Base-by-base conservation (phyloP, 495 filamentous ascomycete genomes). In the Neurospora intermedia region DNA sequence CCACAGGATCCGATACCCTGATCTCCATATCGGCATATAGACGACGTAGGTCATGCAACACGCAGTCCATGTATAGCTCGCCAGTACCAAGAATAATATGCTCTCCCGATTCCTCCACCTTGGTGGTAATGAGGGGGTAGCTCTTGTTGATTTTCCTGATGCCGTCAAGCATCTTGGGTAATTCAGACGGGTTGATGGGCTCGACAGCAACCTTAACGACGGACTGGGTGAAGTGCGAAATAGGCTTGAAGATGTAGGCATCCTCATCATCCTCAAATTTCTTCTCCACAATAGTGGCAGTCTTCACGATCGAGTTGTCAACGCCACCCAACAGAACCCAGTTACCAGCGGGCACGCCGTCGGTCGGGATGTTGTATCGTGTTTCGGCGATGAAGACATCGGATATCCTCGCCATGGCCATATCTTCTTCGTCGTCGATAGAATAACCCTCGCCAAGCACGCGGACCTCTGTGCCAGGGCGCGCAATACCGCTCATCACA, bases 1-100 rank as follows among this genome's bases (percentile, higher is more conserved):
- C 98, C 23, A 98, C 96, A 6, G 96, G 96, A 78, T 99, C 96
- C 11, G 96, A 99, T 69, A 99, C 93, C 83, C 97, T 97, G 82
- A 98, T 89, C 78, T 99, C 96, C 96, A 99, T 99, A 78, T 98
- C 94, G n/a, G 95, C 94, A 81, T 97, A 99, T 27, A 98, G 85
- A 38, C 90, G 88, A 69, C 96, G 93, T 16, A 99, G 87, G 79
- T 99, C 96, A 81, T 99, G 94, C 43, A 99, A 89, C 40, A 98
- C 96, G 78, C 95, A 98, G 82, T 99, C 96, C 94, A 99, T 98
- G 83, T 98, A 98, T 8, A 99, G 86, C 79, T 99, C 96, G 43
- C 96, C 96, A 3, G 96, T 98, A 23, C 96, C 96, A 27, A 99
- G 87, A 54, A 99, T 88, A 73, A 98, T 89, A 81, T 99, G 96